Conservation (phyloP, 148 eudicot genomes). For the Beta vulgaris region DNA sequence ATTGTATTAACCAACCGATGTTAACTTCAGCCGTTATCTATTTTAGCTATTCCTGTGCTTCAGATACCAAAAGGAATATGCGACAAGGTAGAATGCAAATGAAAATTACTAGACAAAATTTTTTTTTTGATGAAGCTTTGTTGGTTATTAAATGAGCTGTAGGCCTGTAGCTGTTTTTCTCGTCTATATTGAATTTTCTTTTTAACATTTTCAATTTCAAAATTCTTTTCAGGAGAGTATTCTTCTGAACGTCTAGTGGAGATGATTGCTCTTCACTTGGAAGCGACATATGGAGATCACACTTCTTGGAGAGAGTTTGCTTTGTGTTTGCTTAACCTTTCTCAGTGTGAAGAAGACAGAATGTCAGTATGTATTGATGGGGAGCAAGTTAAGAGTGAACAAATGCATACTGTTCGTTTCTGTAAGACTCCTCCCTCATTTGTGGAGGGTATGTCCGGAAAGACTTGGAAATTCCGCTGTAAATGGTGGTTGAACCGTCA, state of each 20-base stretch:
- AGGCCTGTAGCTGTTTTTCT: not conserved
- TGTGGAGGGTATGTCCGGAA: constrained; percentile 37
- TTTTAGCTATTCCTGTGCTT: no score
- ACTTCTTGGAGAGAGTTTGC: constrained; percentile 72
- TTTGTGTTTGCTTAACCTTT: constrained; percentile 54
- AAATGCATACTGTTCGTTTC: constrained; percentile 16
- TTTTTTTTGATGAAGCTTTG: constrained; percentile 12
- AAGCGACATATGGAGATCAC: constrained; percentile 52
- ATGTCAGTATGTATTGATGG: constrained; percentile 48
- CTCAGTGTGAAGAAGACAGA: constrained; percentile 58
- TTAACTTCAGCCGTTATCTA: no score
- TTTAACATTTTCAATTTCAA: not conserved
- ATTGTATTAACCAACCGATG: no score
- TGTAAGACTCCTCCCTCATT: constrained; percentile 45
- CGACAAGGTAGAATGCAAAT: no score
- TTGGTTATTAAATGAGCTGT: not conserved
- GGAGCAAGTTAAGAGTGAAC: constrained; percentile 22
- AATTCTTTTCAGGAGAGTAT: constrained; percentile 55
- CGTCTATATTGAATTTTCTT: not conserved
- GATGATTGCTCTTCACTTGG: constrained; percentile 79
- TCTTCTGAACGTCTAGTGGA: constrained; percentile 51
- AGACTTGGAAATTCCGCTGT: constrained; percentile 68
- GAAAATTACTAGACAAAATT: not conserved
- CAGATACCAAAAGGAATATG: no score
- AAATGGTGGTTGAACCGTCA: constrained; percentile 86